phyloP scores from a whole-genome alignment of 179 eudicot genomes.

The Nepenthes alata region DNA sequence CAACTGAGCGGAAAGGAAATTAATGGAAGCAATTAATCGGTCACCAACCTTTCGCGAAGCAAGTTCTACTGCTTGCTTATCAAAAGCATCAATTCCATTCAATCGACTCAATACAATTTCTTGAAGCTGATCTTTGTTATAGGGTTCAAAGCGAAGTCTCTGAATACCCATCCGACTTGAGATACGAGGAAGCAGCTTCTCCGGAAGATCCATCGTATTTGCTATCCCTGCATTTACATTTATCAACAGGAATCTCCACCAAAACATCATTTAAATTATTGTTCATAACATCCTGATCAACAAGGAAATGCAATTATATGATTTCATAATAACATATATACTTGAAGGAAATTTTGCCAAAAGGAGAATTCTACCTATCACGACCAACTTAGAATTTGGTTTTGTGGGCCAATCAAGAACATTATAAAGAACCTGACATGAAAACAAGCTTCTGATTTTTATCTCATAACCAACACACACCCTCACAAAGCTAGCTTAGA shows the following conservation, averaged over 20 bases:
- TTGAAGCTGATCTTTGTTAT: constrained; percentile 84
- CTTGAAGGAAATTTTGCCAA: not conserved
- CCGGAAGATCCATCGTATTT: constrained; percentile 99
- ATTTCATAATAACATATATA: not conserved
- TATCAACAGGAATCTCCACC: not conserved
- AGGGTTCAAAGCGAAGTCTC: constrained; percentile 89
- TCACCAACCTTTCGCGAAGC: constrained; percentile 81
- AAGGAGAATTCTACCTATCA: constrained; percentile 46
- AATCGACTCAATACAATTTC: constrained; percentile 82
- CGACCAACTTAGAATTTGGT: constrained; percentile 80
- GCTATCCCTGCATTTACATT: constrained; percentile 61
- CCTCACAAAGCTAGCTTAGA: not conserved
- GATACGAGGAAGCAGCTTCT: constrained; percentile 94
- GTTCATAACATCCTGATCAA: constrained; percentile 5
- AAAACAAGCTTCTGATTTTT: constrained; percentile 4
- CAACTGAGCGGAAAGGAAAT: constrained; percentile 1
- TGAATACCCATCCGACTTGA: constrained; percentile 97
- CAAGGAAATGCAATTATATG: not conserved
- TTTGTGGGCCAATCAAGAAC: constrained; percentile 99
- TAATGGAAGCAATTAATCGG: not conserved
- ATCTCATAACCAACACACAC: not conserved
- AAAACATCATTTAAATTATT: constrained; percentile 1
- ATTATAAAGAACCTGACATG: constrained; percentile 80
- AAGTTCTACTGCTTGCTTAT: constrained; percentile 88
- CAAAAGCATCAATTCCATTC: constrained; percentile 89